phyloP scores from a whole-genome alignment of 768 basidiomycete genomes.

The Leucocoprinus leucothites region DNA sequence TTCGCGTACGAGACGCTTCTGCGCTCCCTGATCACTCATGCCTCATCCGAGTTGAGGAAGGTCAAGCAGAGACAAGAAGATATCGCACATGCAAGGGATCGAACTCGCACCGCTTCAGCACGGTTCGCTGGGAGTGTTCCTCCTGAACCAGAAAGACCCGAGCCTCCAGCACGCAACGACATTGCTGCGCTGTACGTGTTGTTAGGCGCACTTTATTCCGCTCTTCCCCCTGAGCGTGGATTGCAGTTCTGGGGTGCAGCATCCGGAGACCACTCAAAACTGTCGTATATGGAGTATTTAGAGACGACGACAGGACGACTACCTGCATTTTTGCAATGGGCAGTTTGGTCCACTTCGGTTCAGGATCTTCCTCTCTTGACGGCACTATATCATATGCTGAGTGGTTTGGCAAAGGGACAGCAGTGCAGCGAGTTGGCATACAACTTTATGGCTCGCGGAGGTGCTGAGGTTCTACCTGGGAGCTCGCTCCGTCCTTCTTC shows the following conservation, averaged over 20 bases:
- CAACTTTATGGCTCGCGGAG: slow-evolving; percentile 83
- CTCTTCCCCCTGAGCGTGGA: slow-evolving; percentile 70
- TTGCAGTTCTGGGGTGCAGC: slow-evolving; percentile 85
- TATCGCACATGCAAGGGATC: slow-evolving; percentile 64
- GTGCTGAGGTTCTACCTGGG: slow-evolving; percentile 64
- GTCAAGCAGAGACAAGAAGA: slow-evolving; percentile 93
- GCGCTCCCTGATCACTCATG: slow-evolving; percentile 68
- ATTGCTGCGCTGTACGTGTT: slow-evolving; percentile 82
- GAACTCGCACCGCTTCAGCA: slow-evolving; percentile 47
- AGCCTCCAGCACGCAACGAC: slow-evolving; percentile 66
- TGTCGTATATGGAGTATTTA: slow-evolving; percentile 53
- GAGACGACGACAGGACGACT: slow-evolving; percentile 51
- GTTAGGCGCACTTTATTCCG: slow-evolving; percentile 76
- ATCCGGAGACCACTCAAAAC: slow-evolving; percentile 30
- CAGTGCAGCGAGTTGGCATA: slow-evolving; percentile 85
- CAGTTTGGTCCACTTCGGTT: slow-evolving; percentile 78
- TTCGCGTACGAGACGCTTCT: slow-evolving; percentile 69
- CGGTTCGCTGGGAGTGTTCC: slow-evolving; percentile 41
- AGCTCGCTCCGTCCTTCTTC: slow-evolving; percentile 52
- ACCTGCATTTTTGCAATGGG: slow-evolving; percentile 80
- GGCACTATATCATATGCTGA: slow-evolving; percentile 86
- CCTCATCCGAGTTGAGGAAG: slow-evolving; percentile 78
- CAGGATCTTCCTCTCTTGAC: slow-evolving; percentile 72
- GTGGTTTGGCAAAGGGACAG: slow-evolving; percentile 78
- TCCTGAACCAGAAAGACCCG: slow-evolving; percentile 36